Base-by-base conservation (phyloP, 805 yeast genomes). In the Martiniozyma abietophila region DNA sequence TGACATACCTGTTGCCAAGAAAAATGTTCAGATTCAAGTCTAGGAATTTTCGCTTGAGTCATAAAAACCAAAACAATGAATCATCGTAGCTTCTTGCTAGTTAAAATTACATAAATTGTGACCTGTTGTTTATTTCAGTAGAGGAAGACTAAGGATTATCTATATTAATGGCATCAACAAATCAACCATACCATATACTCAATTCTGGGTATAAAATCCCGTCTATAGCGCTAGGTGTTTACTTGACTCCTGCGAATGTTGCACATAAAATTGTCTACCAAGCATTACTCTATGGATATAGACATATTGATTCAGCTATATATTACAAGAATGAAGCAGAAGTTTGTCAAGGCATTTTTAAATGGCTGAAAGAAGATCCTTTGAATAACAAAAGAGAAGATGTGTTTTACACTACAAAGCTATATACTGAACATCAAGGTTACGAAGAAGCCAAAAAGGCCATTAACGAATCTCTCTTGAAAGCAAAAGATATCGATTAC, bases 231-330 rank as follows among this genome's bases (percentile, higher is more conserved):
- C 58, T 67, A 14, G 83, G 84, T 1, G 67, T 74, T 4, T 76
- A 68, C 54, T 47, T 57, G 19, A 44, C 73, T 4, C 62, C 73
- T 4, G 39, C 48, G 1, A 44, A 45, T 1, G 57, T 58, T 7
- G 62, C 77, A 1, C 39, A 53, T 4, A 56, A 61, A 0, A 48
- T 74, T 18, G 78, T 75, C 0, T 62, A 67, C 44, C 51, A 63
- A 20, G 92, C 88, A 1, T 63, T 82, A 39, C 55, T 63, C 21
- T 59, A 53, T 10, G 94, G 94, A 1, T 82, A 79, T 53, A 68
- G 89, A 45, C 89, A 76, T 46, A 59, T 81, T 39, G 92, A 82
- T 51, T 61, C 77, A n/a, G 94, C 94, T 4, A 73, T 65, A 7
- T 53, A 54, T 11, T 82, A 82, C 56, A 58, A 61, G 8, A 82